Base-by-base conservation (phyloP, 495 filamentous ascomycete species). In the Hypomontagnella monticulosa region DNA sequence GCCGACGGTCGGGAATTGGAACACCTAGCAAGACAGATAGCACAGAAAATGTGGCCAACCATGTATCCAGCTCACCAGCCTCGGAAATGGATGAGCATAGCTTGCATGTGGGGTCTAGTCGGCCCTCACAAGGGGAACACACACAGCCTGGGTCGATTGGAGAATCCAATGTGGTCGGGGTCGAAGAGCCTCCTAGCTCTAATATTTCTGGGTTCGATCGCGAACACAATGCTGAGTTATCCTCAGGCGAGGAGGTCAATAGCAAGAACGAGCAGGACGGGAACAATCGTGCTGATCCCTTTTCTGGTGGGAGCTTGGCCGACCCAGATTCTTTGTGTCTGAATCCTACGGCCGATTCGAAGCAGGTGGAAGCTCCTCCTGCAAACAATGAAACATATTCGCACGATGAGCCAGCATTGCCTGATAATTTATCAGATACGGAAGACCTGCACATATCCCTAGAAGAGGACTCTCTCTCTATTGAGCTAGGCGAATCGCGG, bases 261-360 rank as follows among this genome's bases (percentile, higher is more conserved):
- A 36, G 36, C 0, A 4, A 10, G 19, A 16, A 33, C 10, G 23
- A 40, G 40, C 33, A 0, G 37, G 1, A 41, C 11, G 37, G 53
- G 18, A 36, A 16, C 23, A 4, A 56, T 30, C 14, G 20, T 4
- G 37, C 18, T 33, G 15, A 37, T 9, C 10, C 41, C n/a, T 56
- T 40, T n/a, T 41, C 16, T 30, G 2, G 46, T 14, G 54, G 59
- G 36, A 27, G 37, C n/a, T 33, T 44, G 4, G 27, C 15, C 19
- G 60, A 64, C 32, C 40, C n/a, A 15, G 49, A 20, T 32, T 15
- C 33, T 54, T 56, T 52, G 50, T 52, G 20, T 40, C n/a, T 46
- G 12, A 32, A 12, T 59, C 1, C 19, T 18, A 42, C 38, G 6
- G 11, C 36, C 12, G 16, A 23, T 15, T 53, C 9, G 30, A 15